Base-by-base conservation (phyloP, 208 protist species). In the Acanthamoeba healyi region DNA sequence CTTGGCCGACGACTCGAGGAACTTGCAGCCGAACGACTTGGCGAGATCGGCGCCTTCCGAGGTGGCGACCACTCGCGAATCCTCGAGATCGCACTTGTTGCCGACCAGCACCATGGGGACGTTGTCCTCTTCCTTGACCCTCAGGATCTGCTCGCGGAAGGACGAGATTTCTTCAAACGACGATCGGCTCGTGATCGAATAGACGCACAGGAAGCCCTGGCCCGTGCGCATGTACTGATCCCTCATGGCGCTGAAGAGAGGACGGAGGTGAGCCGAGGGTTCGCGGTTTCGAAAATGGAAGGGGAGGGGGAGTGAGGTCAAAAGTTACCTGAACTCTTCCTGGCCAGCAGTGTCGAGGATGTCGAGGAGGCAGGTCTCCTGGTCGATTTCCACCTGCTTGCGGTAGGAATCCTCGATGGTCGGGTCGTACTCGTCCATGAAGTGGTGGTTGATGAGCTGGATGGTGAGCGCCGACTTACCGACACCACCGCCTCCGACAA, bases 391-490 rank as follows among this genome's bases (percentile, higher is more conserved):
- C 0, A 94, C 77, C 87, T 97, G 95, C 77, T 97, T 97, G 36
- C 96, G 74, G 79, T 97, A 97, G 63, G 36, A 74, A 38, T 91
- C 84, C 51, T 91, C 84, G 54, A 91, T 72, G 32, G 84, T 91
- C 1, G 84, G 84, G 9, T 91, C 84, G 38, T 94, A 91, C 87
- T 97, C 96, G 19, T 97, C 94, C 24, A 98, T 36, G 77, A 98
- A 98, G 32, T 96, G 58, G 32, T 96, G 77, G 0, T 94, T 32
- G n/a, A 98, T 96, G 10, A 98, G 95, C 70, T 96, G 96, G 70
- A 98, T 97, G 0, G 97, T 98, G 0, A 98, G 93, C 26, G 97
- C 97, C 2, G 96, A 97, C 92, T 98, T 98, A 49, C 97, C 97
- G 46, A 98, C 97, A 95, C 97, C 97, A 94, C 91, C 91, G 46